A percentile compares a stretch with the other conserved stretches of the same genome.
phyloP scores from a whole-genome alignment of 352 stramenopile genomes.

The Thraustochytrium sp. region DNA sequence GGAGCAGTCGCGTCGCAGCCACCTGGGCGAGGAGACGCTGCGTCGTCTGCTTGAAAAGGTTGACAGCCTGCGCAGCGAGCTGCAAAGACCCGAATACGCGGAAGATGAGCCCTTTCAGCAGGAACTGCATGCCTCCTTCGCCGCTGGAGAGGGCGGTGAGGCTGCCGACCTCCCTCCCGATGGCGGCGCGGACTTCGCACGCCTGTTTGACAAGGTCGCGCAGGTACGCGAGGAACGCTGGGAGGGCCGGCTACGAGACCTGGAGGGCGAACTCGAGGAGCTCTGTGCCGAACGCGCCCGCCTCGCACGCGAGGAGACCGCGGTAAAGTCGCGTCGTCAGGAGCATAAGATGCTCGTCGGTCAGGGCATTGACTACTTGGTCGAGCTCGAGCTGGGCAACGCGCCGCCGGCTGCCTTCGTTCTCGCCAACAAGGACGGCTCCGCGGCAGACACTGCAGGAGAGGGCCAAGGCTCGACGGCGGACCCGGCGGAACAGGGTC shows the following conservation, averaged over 20 bases:
- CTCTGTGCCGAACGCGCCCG: slow-evolving; percentile 3
- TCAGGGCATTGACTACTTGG: slow-evolving; percentile 16
- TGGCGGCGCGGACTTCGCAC: neutral
- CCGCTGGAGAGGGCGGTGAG: neutral
- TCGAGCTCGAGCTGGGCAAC: slow-evolving; percentile 26
- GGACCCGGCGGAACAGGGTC: neutral
- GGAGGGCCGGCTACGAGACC: neutral
- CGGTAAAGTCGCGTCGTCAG: neutral
- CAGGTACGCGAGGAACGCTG: neutral
- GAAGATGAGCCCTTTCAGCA: neutral
- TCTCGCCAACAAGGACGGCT: neutral
- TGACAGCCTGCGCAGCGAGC: neutral
- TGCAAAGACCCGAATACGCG: neutral
- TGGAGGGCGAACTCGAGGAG: neutral
- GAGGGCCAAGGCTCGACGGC: neutral
- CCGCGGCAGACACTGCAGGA: neutral
- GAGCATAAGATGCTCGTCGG: neutral
- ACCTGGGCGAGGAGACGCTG: neutral
- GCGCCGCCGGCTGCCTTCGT: slow-evolving; percentile 5
- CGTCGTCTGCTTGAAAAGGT: neutral
- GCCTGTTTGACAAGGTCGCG: neutral
- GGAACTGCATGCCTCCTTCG: neutral
- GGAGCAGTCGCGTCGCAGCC: neutral
- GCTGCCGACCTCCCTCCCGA: neutral
- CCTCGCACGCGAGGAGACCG: neutral